Percentiles rank a stretch among this genome's conserved stretches.
Evolutionary conservation across 169 alveolate genomes (phyloP).

Genomic region (Plasmodium inui): DNA sequence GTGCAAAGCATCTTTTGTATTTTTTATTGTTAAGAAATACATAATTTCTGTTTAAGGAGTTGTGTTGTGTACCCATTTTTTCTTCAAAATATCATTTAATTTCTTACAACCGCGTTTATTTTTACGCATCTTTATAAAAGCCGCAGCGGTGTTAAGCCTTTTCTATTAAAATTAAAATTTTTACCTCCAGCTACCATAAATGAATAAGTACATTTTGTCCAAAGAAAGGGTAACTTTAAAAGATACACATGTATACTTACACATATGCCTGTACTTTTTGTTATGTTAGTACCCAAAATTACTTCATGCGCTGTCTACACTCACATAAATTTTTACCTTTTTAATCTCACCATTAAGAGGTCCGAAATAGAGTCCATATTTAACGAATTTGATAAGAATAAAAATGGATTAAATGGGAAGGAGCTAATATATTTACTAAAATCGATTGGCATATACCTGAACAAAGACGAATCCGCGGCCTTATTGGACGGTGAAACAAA

Average conservation of each 20-base stretch:
- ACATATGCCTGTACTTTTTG: not conserved
- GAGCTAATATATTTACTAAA: slow-evolving; percentile 31
- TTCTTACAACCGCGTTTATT: not conserved
- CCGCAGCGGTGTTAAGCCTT: not conserved
- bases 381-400: slow-evolving; percentile 64
- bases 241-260: not conserved
- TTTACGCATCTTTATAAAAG: not conserved
- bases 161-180: slow-evolving; percentile 17
- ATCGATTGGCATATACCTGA: slow-evolving; percentile 61
- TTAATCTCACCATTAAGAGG: slow-evolving; percentile 39
- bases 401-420: slow-evolving; percentile 60
- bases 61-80: not conserved
- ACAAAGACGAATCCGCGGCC: slow-evolving; percentile 59
- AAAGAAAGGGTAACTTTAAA: slow-evolving; percentile 70
- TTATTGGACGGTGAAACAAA: slow-evolving; percentile 49
- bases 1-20: not conserved
- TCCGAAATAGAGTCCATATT: slow-evolving; percentile 52
- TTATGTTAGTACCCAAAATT: not conserved
- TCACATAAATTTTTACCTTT: not conserved
- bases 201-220: slow-evolving; percentile 58
- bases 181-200: slow-evolving; percentile 22
- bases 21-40: slow-evolving; percentile 6
- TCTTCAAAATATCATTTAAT: not conserved
- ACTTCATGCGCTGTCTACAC: not conserved
- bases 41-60: not conserved